phyloP scores from a whole-genome alignment of 2,329 filamentous ascomycete species.

The Corynespora cassiicola region DNA sequence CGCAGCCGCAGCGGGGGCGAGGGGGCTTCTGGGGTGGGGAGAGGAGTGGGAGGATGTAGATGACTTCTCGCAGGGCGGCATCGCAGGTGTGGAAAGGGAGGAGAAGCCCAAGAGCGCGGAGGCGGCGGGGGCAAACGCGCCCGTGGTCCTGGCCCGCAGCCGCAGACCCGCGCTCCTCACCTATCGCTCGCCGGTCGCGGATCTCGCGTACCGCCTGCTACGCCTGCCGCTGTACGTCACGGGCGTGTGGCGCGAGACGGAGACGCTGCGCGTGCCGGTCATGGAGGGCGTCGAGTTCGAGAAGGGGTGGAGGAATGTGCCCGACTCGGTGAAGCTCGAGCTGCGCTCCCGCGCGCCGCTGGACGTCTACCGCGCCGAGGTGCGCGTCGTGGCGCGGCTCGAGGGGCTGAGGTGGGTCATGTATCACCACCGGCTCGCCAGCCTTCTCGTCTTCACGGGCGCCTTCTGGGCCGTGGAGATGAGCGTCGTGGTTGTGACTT shows the following conservation, averaged over 20 bases:
- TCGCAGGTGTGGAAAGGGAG: slow-evolving; percentile 14
- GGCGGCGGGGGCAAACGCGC: background rate
- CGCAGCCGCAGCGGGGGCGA: slow-evolving; percentile 14
- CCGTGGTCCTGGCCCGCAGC: slow-evolving; percentile 54
- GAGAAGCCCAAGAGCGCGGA: slow-evolving; percentile 6
- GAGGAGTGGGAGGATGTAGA: slow-evolving; percentile 40
- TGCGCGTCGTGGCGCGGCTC: slow-evolving; percentile 77
- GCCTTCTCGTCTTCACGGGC: slow-evolving; percentile 71
- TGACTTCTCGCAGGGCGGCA: slow-evolving; percentile 23
- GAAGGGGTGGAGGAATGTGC: slow-evolving; percentile 59
- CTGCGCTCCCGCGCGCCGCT: slow-evolving; percentile 72
- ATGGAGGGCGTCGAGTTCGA: slow-evolving; percentile 75
- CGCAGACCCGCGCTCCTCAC: slow-evolving; percentile 80
- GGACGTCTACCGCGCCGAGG: slow-evolving; percentile 75
- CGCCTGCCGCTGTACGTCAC: slow-evolving; percentile 72
- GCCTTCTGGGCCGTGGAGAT: slow-evolving; percentile 82
- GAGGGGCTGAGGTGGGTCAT: slow-evolving; percentile 76
- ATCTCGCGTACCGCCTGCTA: slow-evolving; percentile 31
- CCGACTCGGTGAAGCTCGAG: slow-evolving; percentile 66
- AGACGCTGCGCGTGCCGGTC: slow-evolving; percentile 70
- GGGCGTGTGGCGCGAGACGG: slow-evolving; percentile 68
- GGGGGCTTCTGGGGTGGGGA: slow-evolving; percentile 34
- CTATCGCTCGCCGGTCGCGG: slow-evolving; percentile 66
- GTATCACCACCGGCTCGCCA: slow-evolving; percentile 78
- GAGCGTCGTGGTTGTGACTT: slow-evolving; percentile 69